Conservation (phyloP, 148 eudicot genomes). For the Arbutus unedo region DNA sequence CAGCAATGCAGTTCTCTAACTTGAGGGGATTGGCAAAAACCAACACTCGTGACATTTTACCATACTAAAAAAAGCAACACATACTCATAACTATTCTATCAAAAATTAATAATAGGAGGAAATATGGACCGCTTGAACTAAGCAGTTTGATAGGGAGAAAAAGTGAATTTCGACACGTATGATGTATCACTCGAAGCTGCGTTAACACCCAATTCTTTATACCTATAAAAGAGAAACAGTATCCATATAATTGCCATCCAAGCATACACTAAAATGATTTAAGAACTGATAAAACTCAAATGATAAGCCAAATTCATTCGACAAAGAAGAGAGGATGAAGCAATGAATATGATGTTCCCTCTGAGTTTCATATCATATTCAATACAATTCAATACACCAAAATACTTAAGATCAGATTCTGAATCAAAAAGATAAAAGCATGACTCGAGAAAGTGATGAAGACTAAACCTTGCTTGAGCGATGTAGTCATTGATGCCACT, state of each 20-base stretch:
- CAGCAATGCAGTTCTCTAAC: neutral
- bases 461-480: constrained; percentile 11
- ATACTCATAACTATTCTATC: too few species aligned
- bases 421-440: constrained; percentile 4
- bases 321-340: neutral
- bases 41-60: too few species aligned
- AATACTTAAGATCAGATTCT: constrained; percentile 6
- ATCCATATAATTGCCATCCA: neutral
- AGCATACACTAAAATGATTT: neutral
- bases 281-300: neutral
- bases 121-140: too few species aligned
- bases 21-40: neutral
- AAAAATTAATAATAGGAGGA: too few species aligned
- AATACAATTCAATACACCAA: constrained; percentile 5
- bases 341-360: constrained; percentile 16
- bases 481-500: neutral
- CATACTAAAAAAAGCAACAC: too few species aligned
- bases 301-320: neutral
- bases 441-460: neutral
- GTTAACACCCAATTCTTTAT: neutral
- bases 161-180: too few species aligned
- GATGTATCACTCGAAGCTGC: neutral
- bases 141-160: too few species aligned
- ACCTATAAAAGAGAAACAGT: neutral
- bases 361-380: constrained; percentile 9